Base-by-base conservation (phyloP, 345 rosid species). In the Gossypium raimondii region DNA sequence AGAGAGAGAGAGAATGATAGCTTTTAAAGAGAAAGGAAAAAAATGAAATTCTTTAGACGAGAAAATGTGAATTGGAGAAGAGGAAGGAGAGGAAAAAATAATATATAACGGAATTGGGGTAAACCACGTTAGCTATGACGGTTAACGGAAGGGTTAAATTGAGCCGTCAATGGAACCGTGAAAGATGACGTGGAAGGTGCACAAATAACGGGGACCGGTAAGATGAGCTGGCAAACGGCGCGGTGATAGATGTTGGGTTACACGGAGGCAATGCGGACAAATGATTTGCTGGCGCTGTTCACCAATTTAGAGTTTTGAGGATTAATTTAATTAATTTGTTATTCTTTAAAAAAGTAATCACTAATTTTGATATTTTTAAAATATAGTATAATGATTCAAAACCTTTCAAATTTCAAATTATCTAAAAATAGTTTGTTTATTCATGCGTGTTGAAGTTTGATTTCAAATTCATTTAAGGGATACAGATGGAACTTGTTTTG, bases 141-240 rank as follows among this genome's bases (percentile, higher is more conserved):
- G 79, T 69, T 76, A 51, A 74, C 67, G 72, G 73, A 17, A 51
- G 41, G 27, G 12, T 47, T 7, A 65, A 12, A 5, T 1, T 3
- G 52, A 47, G 41, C 72, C 58, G 72, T 69, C 7, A 52, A 2
- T 9, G 5, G 3, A 9, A 29, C 55, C 9, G 47, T 51, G 29
- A 18, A 14, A 50, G 76, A 62, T 81, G 79, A 81, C 84, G 82
- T 63, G 76, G 73, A 52, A 14, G 11, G 11, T 29, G 4, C 11
- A n/a, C 88, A 17, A 1, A 41, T 12, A 27, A 78, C 76, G 72
- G 87, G 83, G 80, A 64, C 69, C 74, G 85, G 79, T 38, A 52
- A 50, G 75, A 45, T 79, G 83, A 82, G 83, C 86, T 87, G 90
- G 87, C 87, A 72, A 84, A 87, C 91, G 88, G 58, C 80, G 76